Percentiles rank a stretch among this genome's conserved stretches.
These are phyloP conservation scores for Citrus glauca DNA, from an alignment of 345 rosid genomes.

Conservation along the genomic window DNA sequence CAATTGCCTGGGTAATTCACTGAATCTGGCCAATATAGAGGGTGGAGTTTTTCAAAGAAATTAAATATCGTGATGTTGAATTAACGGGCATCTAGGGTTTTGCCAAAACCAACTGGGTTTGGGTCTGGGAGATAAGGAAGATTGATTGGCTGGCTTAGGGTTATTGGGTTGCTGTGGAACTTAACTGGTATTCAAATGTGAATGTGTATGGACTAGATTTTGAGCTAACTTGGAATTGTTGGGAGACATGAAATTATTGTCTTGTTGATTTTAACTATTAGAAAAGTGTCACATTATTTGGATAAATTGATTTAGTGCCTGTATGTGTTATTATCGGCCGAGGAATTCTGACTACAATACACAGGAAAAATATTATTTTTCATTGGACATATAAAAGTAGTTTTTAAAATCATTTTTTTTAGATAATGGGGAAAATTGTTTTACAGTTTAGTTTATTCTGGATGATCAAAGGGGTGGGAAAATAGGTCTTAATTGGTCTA, in stretches of 20 bases:
- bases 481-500: neutral
- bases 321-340: neutral
- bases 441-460: neutral
- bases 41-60: neutral
- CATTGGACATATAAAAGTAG: neutral
- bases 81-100: conserved; percentile 5
- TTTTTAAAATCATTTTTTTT: no score
- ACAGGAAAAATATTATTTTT: neutral
- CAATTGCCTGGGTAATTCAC: neutral
- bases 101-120: neutral
- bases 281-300: neutral
- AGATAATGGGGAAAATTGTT: neutral
- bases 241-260: neutral
- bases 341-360: neutral
- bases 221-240: neutral
- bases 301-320: neutral
- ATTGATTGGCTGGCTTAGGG: neutral
- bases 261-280: neutral
- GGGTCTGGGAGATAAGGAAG: neutral
- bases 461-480: neutral
- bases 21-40: neutral
- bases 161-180: neutral
- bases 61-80: neutral
- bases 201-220: neutral
- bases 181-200: neutral